Evolutionary conservation across 176 grass and related monocot genomes (phyloP).

Genomic region (Oryza punctata): DNA sequence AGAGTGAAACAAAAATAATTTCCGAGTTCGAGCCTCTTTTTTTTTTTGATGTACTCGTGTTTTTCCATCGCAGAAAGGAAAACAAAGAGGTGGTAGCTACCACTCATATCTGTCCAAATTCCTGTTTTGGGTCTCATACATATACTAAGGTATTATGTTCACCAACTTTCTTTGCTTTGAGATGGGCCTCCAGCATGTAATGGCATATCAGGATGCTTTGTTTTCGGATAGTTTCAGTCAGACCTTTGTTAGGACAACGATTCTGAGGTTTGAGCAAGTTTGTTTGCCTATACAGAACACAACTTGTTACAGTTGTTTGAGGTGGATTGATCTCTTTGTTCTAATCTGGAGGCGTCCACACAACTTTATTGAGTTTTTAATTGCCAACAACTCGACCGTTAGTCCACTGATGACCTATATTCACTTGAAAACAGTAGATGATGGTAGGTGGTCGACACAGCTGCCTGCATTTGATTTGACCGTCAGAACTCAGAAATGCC

Average conservation of each 20-base stretch:
- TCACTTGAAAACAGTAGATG: background rate
- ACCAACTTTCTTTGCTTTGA: background rate
- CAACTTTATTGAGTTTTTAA: background rate
- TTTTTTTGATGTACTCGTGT: background rate
- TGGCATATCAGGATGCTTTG: background rate
- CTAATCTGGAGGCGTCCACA: background rate
- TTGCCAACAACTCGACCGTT: background rate
- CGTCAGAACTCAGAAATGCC: background rate
- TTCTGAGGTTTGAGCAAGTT: background rate
- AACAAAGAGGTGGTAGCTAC: no score
- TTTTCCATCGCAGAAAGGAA: no score
- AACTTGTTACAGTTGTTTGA: background rate
- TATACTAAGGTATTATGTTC: no score
- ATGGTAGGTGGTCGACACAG: conserved; percentile 19
- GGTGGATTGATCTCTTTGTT: background rate
- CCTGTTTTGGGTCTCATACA: background rate
- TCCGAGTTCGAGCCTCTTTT: background rate
- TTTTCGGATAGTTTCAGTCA: background rate
- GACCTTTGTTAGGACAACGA: background rate
- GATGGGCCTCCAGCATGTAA: background rate
- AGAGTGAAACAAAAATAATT: conserved; percentile 15
- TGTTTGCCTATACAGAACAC: background rate
- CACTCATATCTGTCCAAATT: no score
- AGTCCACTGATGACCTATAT: background rate
- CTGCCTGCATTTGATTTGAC: conserved; percentile 10